Base-by-base conservation (phyloP, 495 filamentous ascomycete species). In the Penicillium mononematosum region DNA sequence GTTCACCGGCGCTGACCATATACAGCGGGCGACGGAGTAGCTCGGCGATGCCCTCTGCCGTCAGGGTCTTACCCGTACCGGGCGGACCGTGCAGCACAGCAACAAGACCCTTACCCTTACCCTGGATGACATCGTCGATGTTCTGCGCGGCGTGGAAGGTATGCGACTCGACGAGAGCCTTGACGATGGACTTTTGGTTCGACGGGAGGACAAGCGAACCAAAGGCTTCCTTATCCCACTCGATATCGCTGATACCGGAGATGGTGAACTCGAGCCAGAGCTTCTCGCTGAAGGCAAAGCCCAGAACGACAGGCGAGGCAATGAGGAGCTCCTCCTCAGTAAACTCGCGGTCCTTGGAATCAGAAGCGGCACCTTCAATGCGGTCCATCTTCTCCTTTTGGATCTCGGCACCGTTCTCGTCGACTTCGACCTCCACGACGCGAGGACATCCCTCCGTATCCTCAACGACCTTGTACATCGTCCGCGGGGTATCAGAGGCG, bases 241-340 rank as follows among this genome's bases (percentile, higher is more conserved):
- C 76, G 60, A 92, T 93, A 22, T 92, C 88, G 56, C 85, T 85
- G 65, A 97, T 83, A 12, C 88, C 87, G 0, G 87, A 90, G 45
- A 97, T 85, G 20, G 85, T 87, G 63, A 96, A 95, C 71, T 96
- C 90, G 1, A 96, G 82, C 92, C 92, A 97, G 2, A 91, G 75
- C 75, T 96, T 96, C 70, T 96, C 90, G 22, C 80, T 83, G 68
- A 96, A 96, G 10, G 90, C 85, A 63, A 95, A 96, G n/a, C 92
- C 92, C n/a, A 94, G 80, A 0, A 94, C 88, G 5, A 96, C 88
- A 0, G 92, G 91, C n/a, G 86, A 91, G n/a, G 90, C 85, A 39
- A 94, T 88, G 14, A 96, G 80, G 24, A 94, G 86, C 65, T 97
- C 90, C 59, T 93, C 90, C 49, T 94, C 91, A 1, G 80, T 89